Conservation (phyloP, 208 protist species). For the Trypanosoma rangeli region DNA sequence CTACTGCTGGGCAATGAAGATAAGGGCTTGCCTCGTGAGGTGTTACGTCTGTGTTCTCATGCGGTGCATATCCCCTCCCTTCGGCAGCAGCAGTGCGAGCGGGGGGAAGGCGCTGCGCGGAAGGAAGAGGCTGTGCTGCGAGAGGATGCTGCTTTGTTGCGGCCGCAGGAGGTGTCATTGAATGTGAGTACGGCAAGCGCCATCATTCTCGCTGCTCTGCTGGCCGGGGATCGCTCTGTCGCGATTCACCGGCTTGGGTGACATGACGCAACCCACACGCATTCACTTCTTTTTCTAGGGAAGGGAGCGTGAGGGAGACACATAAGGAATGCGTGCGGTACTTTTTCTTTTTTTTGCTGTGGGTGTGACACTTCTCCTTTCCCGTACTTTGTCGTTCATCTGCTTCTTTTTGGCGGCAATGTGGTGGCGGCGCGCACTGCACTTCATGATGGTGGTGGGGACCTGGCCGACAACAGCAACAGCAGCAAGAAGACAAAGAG, state of each 20-base stretch:
- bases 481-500: too few species aligned
- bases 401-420: neutral
- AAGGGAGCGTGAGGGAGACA: too few species aligned
- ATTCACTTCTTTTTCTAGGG: neutral
- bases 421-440: too few species aligned
- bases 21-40: conserved; percentile 42
- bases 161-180: conserved; percentile 62
- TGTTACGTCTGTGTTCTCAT: conserved; percentile 58
- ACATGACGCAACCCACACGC: neutral
- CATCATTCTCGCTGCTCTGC: conserved; percentile 47
- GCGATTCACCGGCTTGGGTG: conserved; percentile 1
- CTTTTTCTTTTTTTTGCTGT: neutral
- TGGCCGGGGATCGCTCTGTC: conserved; percentile 23
- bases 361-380: conserved; percentile 16
- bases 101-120: neutral
- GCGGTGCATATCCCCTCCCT: conserved; percentile 54
- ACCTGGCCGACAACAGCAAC: too few species aligned
- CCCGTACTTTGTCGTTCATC: neutral
- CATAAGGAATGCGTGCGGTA: too few species aligned
- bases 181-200: conserved; percentile 82
- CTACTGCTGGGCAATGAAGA: conserved; percentile 81
- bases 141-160: conserved; percentile 30
- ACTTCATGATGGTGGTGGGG: too few species aligned
- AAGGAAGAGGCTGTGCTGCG: conserved; percentile 4
- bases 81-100: conserved; percentile 31